Conservation (phyloP, 257 asterid genomes). For the Solanum medicagineum region DNA sequence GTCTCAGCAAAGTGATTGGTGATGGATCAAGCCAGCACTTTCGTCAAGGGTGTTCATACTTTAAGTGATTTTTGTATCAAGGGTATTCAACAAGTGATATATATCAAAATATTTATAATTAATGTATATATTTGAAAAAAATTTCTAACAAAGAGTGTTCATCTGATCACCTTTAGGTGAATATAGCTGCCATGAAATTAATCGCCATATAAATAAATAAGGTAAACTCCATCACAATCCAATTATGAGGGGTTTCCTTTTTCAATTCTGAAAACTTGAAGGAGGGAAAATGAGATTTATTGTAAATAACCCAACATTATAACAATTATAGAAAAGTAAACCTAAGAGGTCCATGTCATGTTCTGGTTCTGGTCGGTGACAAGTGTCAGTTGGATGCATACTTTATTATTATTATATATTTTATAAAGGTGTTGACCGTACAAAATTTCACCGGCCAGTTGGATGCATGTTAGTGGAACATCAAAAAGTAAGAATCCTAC, state of each 20-base stretch:
- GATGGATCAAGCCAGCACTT: too few relatives aligned
- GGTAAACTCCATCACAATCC: background rate
- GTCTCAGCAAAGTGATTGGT: background rate
- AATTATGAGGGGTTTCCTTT: background rate
- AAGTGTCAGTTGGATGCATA: slow-evolving; percentile 1
- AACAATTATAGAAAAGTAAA: background rate
- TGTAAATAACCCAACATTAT: background rate
- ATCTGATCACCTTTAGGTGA: too few relatives aligned
- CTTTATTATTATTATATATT: background rate
- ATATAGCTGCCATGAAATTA: too few relatives aligned
- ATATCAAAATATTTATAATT: too few relatives aligned
- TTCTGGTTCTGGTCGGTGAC: slow-evolving; percentile 25
- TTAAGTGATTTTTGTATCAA: too few relatives aligned
- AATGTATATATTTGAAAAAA: too few relatives aligned
- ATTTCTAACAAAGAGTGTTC: too few relatives aligned
- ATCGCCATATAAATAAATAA: background rate
- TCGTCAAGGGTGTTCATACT: too few relatives aligned
- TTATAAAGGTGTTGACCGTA: background rate
- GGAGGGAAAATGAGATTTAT: background rate
- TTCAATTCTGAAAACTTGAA: background rate
- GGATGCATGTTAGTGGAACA: background rate
- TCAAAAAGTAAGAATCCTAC: background rate
- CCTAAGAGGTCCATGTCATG: background rate
- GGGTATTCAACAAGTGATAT: too few relatives aligned
- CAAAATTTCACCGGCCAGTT: slow-evolving; percentile 16